Evolutionary conservation across 2,329 filamentous ascomycete genomes (phyloP).

Genomic region (Trichophyton benhamiae): DNA sequence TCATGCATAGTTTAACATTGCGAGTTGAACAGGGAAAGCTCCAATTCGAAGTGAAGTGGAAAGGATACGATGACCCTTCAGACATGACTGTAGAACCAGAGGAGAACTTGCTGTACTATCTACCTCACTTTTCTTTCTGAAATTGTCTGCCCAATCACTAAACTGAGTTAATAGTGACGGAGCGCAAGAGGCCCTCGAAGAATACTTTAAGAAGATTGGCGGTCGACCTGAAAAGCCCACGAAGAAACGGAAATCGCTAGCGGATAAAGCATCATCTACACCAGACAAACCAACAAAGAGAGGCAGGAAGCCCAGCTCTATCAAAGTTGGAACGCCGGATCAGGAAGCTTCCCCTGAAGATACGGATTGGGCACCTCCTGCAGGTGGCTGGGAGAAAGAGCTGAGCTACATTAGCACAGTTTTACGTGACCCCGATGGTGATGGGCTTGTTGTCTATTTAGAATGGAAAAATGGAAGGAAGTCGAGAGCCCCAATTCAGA

Average conservation of each 20-base stretch:
- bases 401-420: constrained; percentile 34
- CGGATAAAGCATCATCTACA: constrained; percentile 18
- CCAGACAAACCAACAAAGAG: constrained; percentile 20
- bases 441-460: constrained; percentile 28
- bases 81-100: constrained; percentile 38
- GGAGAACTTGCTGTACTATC: constrained; percentile 23
- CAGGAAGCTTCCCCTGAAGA: constrained; percentile 4
- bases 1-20: neutral
- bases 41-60: constrained; percentile 36
- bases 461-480: constrained; percentile 35
- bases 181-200: constrained; percentile 28
- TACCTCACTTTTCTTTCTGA: neutral
- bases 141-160: neutral
- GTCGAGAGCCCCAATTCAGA: constrained; percentile 30
- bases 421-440: constrained; percentile 24
- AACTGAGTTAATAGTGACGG: constrained; percentile 20
- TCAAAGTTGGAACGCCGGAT: neutral
- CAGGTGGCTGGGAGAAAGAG: constrained; percentile 34
- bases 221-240: constrained; percentile 26
- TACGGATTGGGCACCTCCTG: constrained; percentile 17
- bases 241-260: constrained; percentile 18
- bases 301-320: constrained; percentile 14
- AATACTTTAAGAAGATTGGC: constrained; percentile 32
- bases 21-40: constrained; percentile 23
- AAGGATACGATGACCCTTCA: constrained; percentile 32